phyloP scores from a whole-genome alignment of 139 green algal species.

The Mychonastes homosphaera region DNA sequence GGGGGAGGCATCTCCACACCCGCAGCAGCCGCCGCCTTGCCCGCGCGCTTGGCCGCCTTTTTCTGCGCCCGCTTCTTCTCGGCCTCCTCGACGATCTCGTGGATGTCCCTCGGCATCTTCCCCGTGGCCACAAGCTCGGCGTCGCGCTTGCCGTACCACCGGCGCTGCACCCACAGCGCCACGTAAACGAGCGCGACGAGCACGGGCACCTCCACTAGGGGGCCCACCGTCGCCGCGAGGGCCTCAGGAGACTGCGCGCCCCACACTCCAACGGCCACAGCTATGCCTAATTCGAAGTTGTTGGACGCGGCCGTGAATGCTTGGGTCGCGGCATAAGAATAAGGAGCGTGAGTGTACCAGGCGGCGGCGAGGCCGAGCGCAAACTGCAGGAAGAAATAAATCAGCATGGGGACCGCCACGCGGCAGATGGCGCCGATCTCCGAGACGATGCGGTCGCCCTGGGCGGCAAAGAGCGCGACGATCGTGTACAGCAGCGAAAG shows the following conservation, averaged over 20 bases:
- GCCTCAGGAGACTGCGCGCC: constrained; percentile 31
- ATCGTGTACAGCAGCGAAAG: constrained; percentile 43
- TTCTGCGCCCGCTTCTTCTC: no score
- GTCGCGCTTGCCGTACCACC: constrained; percentile 1
- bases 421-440: constrained; percentile 27
- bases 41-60: no score
- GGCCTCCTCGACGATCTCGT: no score
- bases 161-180: constrained; percentile 28
- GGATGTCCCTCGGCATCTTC: no score
- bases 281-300: constrained; percentile 47
- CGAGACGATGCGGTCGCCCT: constrained; percentile 24
- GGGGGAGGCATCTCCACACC: no score
- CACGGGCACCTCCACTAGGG: constrained; percentile 42
- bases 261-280: constrained; percentile 36
- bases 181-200: constrained; percentile 40
- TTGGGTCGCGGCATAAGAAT: constrained; percentile 13
- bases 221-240: constrained; percentile 34
- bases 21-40: no score
- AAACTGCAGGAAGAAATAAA: constrained; percentile 45
- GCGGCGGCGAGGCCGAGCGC: constrained; percentile 15
- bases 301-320: constrained; percentile 25
- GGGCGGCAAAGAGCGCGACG: constrained; percentile 35
- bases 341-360: constrained; percentile 8
- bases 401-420: constrained; percentile 32
- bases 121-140: no score